Conservation (phyloP, 768 basidiomycete genomes). For the Hebeloma cylindrosporum region DNA sequence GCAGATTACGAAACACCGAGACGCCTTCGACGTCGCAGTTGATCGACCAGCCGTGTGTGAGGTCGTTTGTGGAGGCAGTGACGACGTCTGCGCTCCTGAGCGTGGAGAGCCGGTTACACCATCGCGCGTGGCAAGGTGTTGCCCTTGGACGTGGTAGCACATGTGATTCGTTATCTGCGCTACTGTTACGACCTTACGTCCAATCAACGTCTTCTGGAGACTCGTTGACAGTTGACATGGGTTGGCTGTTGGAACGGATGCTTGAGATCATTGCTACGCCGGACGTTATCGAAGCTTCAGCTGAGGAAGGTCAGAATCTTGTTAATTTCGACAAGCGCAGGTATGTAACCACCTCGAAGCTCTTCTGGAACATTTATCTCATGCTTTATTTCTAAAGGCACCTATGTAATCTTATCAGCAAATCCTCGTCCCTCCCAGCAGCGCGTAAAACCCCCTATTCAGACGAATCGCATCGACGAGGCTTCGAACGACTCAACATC, state of each 20-base stretch:
- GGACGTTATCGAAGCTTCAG: constrained; percentile 58
- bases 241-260: constrained; percentile 82
- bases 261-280: constrained; percentile 76
- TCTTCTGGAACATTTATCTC: constrained; percentile 11
- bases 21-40: constrained; percentile 34
- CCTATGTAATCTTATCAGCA: constrained; percentile 62
- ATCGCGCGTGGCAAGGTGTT: constrained; percentile 76
- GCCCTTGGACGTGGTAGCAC: constrained; percentile 59
- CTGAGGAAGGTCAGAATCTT: constrained; percentile 56
- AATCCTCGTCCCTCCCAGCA: constrained; percentile 45
- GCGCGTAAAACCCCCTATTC: constrained; percentile 45
- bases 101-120: constrained; percentile 75
- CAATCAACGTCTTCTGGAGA: constrained; percentile 47
- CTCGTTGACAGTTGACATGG: constrained; percentile 69
- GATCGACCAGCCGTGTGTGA: constrained; percentile 61
- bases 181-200: constrained; percentile 53
- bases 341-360: constrained; percentile 33
- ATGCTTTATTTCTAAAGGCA: constrained; percentile 46
- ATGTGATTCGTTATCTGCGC: constrained; percentile 58
- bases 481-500: constrained; percentile 73
- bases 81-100: constrained; percentile 75
- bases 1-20: constrained; percentile 60
- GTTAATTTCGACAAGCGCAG: constrained; percentile 84
- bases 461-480: constrained; percentile 60
- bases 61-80: constrained; percentile 81